Evolutionary conservation across 768 basidiomycete species (phyloP), one percentile per base, ranked within the genome.

Genomic region (Lactarius vividus): DNA sequence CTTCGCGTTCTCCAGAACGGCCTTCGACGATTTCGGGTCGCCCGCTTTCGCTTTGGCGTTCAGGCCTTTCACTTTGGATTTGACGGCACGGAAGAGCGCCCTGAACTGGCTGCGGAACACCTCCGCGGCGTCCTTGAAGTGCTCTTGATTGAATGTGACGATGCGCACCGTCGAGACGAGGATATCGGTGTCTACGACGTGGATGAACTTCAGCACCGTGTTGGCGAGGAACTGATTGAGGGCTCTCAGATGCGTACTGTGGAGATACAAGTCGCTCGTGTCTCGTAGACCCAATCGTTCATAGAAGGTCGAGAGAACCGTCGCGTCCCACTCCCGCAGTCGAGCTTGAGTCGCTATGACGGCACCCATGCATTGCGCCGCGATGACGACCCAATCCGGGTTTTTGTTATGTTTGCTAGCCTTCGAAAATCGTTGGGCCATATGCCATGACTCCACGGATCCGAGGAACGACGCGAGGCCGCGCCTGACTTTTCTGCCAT

Each of bases 181-280:
- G 28, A 57, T 35, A 4, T 57, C 33, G 28, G 54, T 33, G n/a
- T 33, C 18, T n/a, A 23, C 29, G 10, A 54, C 18, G 3, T 56
- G 23, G 23, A 62, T 62, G 28, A 1, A 40, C 7, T 35, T 0
- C 8, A 53, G 10, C 0, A 33, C 61, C 16, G 61, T 66, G 5
- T 58, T 29, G 31, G 16, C 26, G 18, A 65, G n/a, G 55, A 65
- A 61, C 16, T 33, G 9, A 31, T 62, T 66, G 18, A 66, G 61
- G 13, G 42, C 42, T 40, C n/a, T 42, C 15, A 66, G 37, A 15
- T 35, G 56, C 4, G 58, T 16, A 53, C 15, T 33, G 60, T 61
- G 20, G 28, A 3, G 2, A 26, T 13, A 18, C 26, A 46, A 26
- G 13, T 1, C 1, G 9, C 31, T 0, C 18, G 1, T 20, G 18